Conservation (phyloP, 2,329 filamentous ascomycete species). For the Lecanoromycetidae sp. region DNA sequence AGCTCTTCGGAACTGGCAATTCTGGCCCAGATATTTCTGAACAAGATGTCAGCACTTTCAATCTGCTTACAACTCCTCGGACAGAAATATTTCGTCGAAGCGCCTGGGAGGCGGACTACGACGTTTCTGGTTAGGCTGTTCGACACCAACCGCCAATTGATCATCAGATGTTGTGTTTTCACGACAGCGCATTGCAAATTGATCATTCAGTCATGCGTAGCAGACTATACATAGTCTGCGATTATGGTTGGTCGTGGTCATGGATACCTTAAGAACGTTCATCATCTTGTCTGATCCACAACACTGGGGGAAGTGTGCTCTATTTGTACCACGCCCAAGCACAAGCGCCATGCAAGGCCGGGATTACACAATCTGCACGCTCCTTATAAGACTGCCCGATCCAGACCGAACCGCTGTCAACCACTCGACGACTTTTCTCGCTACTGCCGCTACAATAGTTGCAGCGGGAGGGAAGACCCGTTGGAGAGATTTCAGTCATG, state of each 20-base stretch:
- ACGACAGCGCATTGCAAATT: conserved; percentile 5
- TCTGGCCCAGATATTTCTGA: not conserved
- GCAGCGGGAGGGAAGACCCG: conserved; percentile 19
- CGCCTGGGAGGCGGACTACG: conserved; percentile 8
- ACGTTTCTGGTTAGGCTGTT: conserved; percentile 10
- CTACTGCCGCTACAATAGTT: conserved; percentile 12
- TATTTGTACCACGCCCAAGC: conserved; percentile 3
- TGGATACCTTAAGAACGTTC: not conserved
- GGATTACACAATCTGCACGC: conserved; percentile 4
- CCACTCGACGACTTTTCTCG: conserved; percentile 10
- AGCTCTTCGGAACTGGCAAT: not conserved
- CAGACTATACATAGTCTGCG: conserved; percentile 6
- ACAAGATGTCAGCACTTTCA: not conserved
- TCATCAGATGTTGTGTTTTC: not conserved
- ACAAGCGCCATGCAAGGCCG: conserved; percentile 6
- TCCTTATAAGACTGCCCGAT: conserved; percentile 5
- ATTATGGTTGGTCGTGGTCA: not conserved
- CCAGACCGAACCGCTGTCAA: conserved; percentile 7
- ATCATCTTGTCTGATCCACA: conserved; percentile 1
- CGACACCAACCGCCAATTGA: conserved; percentile 8
- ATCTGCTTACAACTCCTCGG: not conserved
- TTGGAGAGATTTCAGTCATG: conserved; percentile 22
- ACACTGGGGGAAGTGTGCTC: not conserved
- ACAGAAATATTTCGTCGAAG: conserved; percentile 1
- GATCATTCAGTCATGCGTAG: conserved; percentile 1